These are phyloP conservation scores for Camelina neglecta DNA, from an alignment of 345 rosid genomes.

Conservation along the genomic window DNA sequence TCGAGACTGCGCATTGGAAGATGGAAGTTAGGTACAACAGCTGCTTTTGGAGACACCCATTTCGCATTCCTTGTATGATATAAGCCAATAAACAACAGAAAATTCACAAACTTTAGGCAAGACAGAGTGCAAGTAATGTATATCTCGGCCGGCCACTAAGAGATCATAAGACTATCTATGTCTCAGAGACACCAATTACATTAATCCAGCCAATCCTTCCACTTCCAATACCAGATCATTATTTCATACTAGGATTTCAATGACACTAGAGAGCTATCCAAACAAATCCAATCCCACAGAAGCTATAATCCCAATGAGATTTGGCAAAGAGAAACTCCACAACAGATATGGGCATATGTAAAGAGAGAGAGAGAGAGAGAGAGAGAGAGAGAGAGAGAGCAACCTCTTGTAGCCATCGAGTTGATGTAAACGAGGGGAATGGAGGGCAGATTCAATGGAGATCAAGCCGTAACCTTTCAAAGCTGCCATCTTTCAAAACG, in stretches of 20 bases:
- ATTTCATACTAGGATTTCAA: background rate
- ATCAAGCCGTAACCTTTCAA: slow-evolving; percentile 51
- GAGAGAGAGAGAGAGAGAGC: background rate
- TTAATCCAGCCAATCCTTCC: background rate
- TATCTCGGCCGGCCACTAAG: background rate
- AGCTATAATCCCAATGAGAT: background rate
- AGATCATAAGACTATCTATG: background rate
- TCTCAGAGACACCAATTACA: slow-evolving; percentile 1
- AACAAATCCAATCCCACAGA: background rate
- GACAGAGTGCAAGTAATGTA: background rate
- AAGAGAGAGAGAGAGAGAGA: background rate
- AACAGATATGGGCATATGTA: too few species aligned
- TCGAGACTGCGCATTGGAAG: slow-evolving; percentile 85
- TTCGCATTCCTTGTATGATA: slow-evolving; percentile 49
- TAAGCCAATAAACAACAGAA: slow-evolving; percentile 8
- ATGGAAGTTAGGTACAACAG: slow-evolving; percentile 65
- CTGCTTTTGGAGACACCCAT: slow-evolving; percentile 70
- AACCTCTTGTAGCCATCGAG: slow-evolving; percentile 53
- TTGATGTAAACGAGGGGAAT: slow-evolving; percentile 44
- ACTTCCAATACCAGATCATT: background rate
- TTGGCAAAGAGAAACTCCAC: background rate
- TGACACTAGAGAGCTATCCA: background rate
- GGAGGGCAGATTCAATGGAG: slow-evolving; percentile 49
- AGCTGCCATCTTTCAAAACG: slow-evolving; percentile 44
- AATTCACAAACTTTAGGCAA: background rate